Percentiles rank a stretch among this genome's conserved stretches.
Evolutionary conservation across 1,284 basidiomycete species (phyloP).

Genomic region (Heterobasidion parviporum): DNA sequence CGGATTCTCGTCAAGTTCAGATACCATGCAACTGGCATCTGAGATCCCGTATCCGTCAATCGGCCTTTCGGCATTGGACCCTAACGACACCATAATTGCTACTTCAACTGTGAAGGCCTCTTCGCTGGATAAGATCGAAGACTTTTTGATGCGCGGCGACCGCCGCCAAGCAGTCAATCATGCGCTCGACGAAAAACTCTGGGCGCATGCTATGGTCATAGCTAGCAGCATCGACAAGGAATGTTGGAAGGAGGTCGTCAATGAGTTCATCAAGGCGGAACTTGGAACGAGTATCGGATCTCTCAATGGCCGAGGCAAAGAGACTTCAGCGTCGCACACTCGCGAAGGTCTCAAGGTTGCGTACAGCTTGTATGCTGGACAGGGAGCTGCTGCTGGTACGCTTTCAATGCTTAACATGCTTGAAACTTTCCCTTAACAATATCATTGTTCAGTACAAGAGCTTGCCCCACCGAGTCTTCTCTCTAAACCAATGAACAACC

Average conservation of each 20-base stretch:
- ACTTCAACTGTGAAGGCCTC: conserved; percentile 28
- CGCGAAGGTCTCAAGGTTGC: conserved; percentile 73
- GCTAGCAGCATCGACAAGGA: conserved; percentile 91
- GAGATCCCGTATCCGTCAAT: conserved; percentile 13
- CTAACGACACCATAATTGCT: conserved; percentile 18
- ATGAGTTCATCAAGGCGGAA: conserved; percentile 80
- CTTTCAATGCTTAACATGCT: conserved; percentile 3
- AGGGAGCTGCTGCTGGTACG: conserved; percentile 68
- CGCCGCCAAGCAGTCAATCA: conserved; percentile 83
- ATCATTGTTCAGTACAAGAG: conserved; percentile 55
- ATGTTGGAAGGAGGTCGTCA: conserved; percentile 86
- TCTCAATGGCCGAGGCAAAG: conserved; percentile 11
- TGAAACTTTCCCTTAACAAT: conserved; percentile 1
- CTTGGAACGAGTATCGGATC: conserved; percentile 39
- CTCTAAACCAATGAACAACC: conserved; percentile 25
- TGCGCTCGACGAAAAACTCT: conserved; percentile 83
- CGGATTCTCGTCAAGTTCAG: conserved; percentile 2
- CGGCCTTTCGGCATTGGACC: conserved; percentile 13
- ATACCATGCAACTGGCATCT: conserved; percentile 13
- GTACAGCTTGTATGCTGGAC: conserved; percentile 84
- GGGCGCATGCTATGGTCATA: conserved; percentile 95
- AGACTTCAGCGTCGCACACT: conserved; percentile 30
- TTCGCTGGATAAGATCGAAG: conserved; percentile 70
- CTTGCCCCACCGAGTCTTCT: conserved; percentile 56
- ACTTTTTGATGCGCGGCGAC: conserved; percentile 76